Evolutionary conservation across 2,329 filamentous ascomycete species (phyloP), one percentile per base, ranked within the genome.

Genomic region (Pezicula carpinea): DNA sequence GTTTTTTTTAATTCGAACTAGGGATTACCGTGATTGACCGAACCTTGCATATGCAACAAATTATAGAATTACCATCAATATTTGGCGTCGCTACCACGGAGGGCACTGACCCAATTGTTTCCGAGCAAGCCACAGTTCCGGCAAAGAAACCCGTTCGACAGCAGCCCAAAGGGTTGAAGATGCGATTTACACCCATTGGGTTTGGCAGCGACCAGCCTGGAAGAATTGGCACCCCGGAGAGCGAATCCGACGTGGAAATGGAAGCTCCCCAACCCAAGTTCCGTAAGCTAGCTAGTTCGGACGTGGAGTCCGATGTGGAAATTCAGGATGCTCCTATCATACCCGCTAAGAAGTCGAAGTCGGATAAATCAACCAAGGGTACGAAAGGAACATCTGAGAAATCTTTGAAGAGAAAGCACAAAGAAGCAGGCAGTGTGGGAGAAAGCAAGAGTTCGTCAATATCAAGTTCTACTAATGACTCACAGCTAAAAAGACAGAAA

Each of bases 181-280:
- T 82, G 65, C 79, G 85, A 29, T 89, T 79, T 64, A 75, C 76
- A 45, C 85, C 86, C 1, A 77, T 85, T 38, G 86, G 86, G 13
- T 74, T 74, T 53, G 72, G 72, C 4, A 49, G 58, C 10, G 71
- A 70, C 21, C 66, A 66, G 23, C 64, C 63, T 23, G 73, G 67
- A 21, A 67, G 49, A 15, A 65, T 71, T 56, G 76, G 59, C 19
- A 53, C 51, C 42, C 35, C 36, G 35, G 47, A 47, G 19, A 54
- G 49, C 23, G 49, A 39, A 6, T 57, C 56, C 11, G 57, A 61
- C 41, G 49, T 50, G 32, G 52, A 58, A 13, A 47, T 44, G 34
- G 44, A 46, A 6, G 47, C 42, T 38, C 22, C 36, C 18, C 17
- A 48, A 33, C 21, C 41, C 7, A 39, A 43, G 6, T 38, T 46